A percentile compares a stretch with the other conserved stretches of the same genome.
phyloP scores from a whole-genome alignment of 805 yeast species.

The Lachancea mirantina region DNA sequence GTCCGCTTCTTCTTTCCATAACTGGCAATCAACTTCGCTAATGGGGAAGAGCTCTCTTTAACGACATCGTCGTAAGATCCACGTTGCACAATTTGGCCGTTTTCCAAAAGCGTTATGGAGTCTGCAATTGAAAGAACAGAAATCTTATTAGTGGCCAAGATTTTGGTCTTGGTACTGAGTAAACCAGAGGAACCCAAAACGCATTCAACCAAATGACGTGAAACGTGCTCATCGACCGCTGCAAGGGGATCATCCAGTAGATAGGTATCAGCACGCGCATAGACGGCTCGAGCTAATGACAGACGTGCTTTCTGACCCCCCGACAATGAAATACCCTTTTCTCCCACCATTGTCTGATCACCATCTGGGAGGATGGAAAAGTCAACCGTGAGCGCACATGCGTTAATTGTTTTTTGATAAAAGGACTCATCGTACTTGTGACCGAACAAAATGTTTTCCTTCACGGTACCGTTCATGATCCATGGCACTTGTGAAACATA shows the following conservation, averaged over 20 bases:
- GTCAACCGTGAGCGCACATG: constrained; percentile 83
- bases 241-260: constrained; percentile 87
- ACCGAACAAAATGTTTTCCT: constrained; percentile 88
- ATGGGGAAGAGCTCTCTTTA: constrained; percentile 38
- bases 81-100: constrained; percentile 61
- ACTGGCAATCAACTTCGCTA: constrained; percentile 50
- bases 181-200: constrained; percentile 80
- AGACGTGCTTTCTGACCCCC: constrained; percentile 98
- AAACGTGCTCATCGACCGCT: constrained; percentile 97
- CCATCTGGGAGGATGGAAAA: constrained; percentile 77
- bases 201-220: constrained; percentile 72
- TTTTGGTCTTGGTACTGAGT: constrained; percentile 61
- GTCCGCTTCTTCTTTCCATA: constrained; percentile 43
- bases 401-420: constrained; percentile 71
- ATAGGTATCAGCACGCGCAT: constrained; percentile 87
- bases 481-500: constrained; percentile 93
- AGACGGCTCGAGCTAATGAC: constrained; percentile 91
- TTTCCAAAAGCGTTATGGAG: constrained; percentile 58
- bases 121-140: constrained; percentile 73
- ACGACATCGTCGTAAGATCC: constrained; percentile 51
- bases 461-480: constrained; percentile 93
- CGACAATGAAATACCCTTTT: constrained; percentile 90
- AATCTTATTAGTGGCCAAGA: constrained; percentile 82
- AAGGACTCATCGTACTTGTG: constrained; percentile 74
- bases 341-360: constrained; percentile 90